Conservation (phyloP, 106 monocot species). For the Acanthochlamys bracteata region DNA sequence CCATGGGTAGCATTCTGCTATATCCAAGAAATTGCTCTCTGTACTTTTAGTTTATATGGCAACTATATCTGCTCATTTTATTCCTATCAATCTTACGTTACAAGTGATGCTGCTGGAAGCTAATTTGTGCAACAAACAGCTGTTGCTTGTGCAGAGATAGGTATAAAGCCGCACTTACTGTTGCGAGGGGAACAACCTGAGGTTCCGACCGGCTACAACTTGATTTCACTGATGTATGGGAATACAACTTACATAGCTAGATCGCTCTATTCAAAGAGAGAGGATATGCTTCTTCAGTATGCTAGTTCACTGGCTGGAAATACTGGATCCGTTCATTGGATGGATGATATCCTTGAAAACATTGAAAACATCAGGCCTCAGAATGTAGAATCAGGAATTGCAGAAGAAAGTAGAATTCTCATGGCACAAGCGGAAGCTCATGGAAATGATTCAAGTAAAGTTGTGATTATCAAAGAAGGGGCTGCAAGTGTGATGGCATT, state of each 20-base stretch:
- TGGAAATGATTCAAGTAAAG: conserved; percentile 20
- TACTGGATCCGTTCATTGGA: conserved; percentile 22
- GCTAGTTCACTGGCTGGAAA: conserved; percentile 27
- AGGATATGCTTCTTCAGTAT: conserved; percentile 46
- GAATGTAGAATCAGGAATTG: neutral
- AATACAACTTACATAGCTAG: conserved; percentile 39
- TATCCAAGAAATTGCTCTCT: too few relatives aligned
- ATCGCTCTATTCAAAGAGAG: conserved; percentile 40
- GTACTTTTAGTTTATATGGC: too few relatives aligned
- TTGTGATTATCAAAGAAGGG: conserved; percentile 69
- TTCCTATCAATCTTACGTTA: too few relatives aligned
- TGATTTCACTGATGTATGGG: conserved; percentile 65
- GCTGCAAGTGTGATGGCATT: conserved; percentile 39
- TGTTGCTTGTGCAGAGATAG: conserved; percentile 68
- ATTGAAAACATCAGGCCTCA: neutral
- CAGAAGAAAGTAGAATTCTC: neutral
- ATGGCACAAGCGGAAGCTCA: neutral
- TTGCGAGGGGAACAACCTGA: conserved; percentile 68
- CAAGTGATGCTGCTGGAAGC: neutral
- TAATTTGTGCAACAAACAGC: conserved; percentile 22
- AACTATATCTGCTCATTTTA: too few relatives aligned
- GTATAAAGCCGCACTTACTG: conserved; percentile 58
- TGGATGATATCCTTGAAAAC: conserved; percentile 34
- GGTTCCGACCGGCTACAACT: conserved; percentile 62
- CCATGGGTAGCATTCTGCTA: neutral